phyloP scores from a whole-genome alignment of 1,284 basidiomycete species.

The Fomitiporia mediterranea region DNA sequence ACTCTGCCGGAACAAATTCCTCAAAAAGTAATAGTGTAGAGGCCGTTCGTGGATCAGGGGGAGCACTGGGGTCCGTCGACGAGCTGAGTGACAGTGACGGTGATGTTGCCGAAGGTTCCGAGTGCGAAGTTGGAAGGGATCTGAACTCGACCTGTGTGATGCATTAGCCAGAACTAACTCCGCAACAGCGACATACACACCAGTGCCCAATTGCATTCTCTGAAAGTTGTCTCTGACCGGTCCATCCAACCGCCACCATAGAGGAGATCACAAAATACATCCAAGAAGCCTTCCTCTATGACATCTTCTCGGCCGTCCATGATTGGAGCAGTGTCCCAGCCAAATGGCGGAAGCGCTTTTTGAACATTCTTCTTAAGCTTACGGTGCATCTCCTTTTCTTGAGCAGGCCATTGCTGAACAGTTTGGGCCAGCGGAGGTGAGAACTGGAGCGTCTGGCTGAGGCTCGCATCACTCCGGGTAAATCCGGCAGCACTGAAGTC shows the following conservation, averaged over 20 bases:
- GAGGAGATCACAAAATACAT: slow-evolving; percentile 82
- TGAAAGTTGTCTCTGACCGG: slow-evolving; percentile 65
- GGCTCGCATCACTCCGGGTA: slow-evolving; percentile 64
- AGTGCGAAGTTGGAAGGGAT: slow-evolving; percentile 43
- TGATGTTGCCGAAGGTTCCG: not conserved
- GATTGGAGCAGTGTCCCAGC: slow-evolving; percentile 81
- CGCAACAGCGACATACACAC: slow-evolving; percentile 41
- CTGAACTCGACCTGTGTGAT: slow-evolving; percentile 74
- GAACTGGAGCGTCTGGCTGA: slow-evolving; percentile 79
- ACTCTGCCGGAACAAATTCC: slow-evolving; percentile 83
- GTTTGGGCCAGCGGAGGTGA: slow-evolving; percentile 61
- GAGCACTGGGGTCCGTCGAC: slow-evolving; percentile 20
- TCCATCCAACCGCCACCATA: slow-evolving; percentile 84
- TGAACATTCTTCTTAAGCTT: slow-evolving; percentile 76
- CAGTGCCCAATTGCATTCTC: slow-evolving; percentile 88
- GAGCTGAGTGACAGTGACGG: slow-evolving; percentile 8
- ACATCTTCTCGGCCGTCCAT: slow-evolving; percentile 62
- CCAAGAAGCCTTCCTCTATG: slow-evolving; percentile 82
- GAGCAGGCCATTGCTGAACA: slow-evolving; percentile 66
- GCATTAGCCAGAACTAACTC: not conserved
- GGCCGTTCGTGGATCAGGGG: slow-evolving; percentile 49
- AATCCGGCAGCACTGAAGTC: slow-evolving; percentile 84
- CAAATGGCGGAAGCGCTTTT: slow-evolving; percentile 73
- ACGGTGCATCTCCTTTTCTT: slow-evolving; percentile 65
- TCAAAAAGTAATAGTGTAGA: slow-evolving; percentile 75